These are phyloP conservation scores for Geotrichum reessii DNA, from an alignment of 1,139 yeast species.

Conservation along the genomic window DNA sequence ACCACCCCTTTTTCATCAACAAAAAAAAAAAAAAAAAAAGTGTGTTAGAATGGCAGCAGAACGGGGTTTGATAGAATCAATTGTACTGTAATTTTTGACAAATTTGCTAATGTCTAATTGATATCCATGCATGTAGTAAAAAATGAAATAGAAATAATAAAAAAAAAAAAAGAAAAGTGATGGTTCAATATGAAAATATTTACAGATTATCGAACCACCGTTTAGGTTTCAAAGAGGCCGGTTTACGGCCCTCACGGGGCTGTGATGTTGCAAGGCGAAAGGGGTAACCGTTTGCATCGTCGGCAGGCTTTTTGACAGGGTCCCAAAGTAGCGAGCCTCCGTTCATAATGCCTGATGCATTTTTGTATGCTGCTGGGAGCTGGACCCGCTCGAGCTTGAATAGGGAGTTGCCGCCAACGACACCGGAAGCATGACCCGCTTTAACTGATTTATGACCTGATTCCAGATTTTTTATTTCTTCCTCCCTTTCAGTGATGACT, in stretches of 20 bases:
- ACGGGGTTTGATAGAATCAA: no score
- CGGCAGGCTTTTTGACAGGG: neutral
- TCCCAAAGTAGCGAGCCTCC: slow-evolving; percentile 2
- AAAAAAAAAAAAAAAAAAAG: neutral
- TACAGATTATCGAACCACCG: slow-evolving; percentile 1
- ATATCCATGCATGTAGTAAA: no score
- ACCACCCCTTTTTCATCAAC: neutral
- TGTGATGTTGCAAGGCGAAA: neutral
- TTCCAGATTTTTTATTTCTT: neutral
- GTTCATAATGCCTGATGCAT: neutral
- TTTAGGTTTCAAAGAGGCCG: neutral
- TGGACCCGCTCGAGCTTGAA: neutral
- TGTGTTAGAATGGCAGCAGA: no score
- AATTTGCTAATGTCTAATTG: no score
- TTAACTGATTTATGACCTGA: neutral
- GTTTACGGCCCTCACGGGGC: neutral
- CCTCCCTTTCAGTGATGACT: neutral
- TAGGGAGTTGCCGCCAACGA: neutral
- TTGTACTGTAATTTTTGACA: no score
- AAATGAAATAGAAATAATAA: neutral
- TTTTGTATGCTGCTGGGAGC: neutral
- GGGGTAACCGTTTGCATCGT: neutral
- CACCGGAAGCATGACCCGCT: neutral
- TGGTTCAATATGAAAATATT: neutral
- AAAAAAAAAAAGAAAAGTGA: neutral